Conservation (phyloP, 208 protist genomes). For the Leishmania tropica region DNA sequence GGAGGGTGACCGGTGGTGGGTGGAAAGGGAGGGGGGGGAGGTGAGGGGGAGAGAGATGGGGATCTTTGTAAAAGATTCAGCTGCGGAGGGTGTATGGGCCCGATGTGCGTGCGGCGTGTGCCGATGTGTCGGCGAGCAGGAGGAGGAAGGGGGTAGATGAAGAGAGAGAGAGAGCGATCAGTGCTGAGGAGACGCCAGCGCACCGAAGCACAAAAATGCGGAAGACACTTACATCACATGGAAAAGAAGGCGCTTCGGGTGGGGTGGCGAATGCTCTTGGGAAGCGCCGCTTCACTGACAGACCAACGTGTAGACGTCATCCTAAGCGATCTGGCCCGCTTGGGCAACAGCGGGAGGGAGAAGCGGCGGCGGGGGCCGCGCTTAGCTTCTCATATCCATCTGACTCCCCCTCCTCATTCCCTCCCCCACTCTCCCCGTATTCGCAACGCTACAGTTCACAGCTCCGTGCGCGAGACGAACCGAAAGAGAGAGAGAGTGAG, state of each 20-base stretch:
- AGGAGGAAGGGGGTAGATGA: neutral
- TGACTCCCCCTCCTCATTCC: neutral
- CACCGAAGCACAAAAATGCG: neutral
- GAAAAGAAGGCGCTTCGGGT: no score
- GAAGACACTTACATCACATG: no score
- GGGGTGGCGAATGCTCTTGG: neutral
- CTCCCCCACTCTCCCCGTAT: neutral
- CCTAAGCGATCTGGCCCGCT: neutral
- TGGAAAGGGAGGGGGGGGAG: no score
- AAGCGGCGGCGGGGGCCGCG: neutral
- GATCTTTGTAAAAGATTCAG: neutral
- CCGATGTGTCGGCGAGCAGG: neutral
- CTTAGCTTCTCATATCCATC: neutral
- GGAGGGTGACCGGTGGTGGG: neutral
- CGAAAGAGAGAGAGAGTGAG: neutral
- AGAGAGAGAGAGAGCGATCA: neutral
- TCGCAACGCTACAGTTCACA: neutral
- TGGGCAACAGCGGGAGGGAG: neutral
- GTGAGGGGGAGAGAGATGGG: neutral
- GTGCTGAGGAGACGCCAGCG: neutral
- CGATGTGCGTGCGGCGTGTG: neutral
- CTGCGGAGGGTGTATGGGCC: neutral
- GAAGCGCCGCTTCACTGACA: neutral
- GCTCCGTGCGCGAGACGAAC: neutral
- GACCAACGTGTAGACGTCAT: neutral